Evolutionary conservation across 495 filamentous ascomycete genomes (phyloP), one percentile per base, ranked within the genome.

Genomic region (Penicillium riverlandense): DNA sequence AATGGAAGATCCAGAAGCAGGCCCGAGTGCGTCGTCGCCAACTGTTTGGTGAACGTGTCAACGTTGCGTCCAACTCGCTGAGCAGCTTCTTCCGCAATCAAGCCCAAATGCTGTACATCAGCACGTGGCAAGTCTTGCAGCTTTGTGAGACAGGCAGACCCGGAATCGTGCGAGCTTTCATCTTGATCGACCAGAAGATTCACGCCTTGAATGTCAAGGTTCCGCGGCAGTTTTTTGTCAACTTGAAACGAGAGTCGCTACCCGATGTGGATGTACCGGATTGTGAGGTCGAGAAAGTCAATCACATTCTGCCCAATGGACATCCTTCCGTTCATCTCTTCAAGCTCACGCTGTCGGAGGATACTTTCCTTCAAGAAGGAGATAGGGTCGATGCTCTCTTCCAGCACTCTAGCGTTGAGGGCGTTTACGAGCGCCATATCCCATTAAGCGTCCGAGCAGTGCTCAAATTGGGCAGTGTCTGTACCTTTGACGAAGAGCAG

Each of bases 1-100:
- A 99, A 61, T 99, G 92, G 92, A 96, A 89, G 66, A 86, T 99
- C 27, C 92, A 99, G 61, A 94, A 88, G 56, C 87, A 95, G 62
- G 90, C 92, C 34, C 79, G 91, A 34, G 76, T 84, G 53, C 84
- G 92, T 9, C 78, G 92, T 37, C 79, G 90, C 35, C 92, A 99
- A 57, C 72, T 97, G 4, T 99, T 97, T 55, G 92, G 92, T 29
- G 91, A 99, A 50, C 83, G 85, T 37, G 76, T 75, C 9, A 82
- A 78, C 48, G 70, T 77, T 36, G 74, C 80, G 14, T 66, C 70
- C 5, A 87, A 85, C 61, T 82, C 84, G 14, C 82, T 98, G 55
- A 86, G 91, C 44, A 82, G 81, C 47, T 85, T 85, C 45, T 96
- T 99, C 72, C 77, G 88, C 46, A 91, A 88, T 47, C 88, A 95